These are phyloP conservation scores for Salix purpurea DNA, from an alignment of 345 rosid species.

Conservation along the genomic window DNA sequence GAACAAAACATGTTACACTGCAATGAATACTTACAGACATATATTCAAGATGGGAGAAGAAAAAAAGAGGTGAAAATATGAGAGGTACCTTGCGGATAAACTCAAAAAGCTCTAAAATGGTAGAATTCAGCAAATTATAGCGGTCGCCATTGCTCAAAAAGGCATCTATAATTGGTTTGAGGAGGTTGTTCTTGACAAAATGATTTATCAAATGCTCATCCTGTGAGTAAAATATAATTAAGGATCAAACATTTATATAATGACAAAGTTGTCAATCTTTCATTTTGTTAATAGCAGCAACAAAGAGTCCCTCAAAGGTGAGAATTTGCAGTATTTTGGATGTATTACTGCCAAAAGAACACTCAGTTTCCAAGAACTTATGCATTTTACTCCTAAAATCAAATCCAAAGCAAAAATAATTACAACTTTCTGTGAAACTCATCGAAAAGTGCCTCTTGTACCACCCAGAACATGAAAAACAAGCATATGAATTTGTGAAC, in stretches of 20 bases:
- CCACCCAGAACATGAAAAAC: too few species aligned
- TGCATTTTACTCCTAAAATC: too few species aligned
- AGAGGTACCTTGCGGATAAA: slow-evolving; percentile 74
- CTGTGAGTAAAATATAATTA: slow-evolving; percentile 35
- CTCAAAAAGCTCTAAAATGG: slow-evolving; percentile 88
- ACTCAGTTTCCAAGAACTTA: not conserved
- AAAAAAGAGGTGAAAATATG: not conserved
- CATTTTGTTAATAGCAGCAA: not conserved
- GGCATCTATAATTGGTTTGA: slow-evolving; percentile 79
- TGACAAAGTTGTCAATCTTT: not conserved
- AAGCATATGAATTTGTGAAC: too few species aligned
- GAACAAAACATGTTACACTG: slow-evolving; percentile 24
- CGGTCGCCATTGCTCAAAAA: slow-evolving; percentile 86
- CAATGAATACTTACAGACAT: slow-evolving; percentile 9
- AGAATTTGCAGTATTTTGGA: not conserved
- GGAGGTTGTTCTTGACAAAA: slow-evolving; percentile 76
- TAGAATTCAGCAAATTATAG: slow-evolving; percentile 87
- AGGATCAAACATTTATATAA: slow-evolving; percentile 1
- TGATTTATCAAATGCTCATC: slow-evolving; percentile 82
- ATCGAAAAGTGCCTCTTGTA: too few species aligned
- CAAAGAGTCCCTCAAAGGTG: not conserved
- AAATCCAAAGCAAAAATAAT: too few species aligned
- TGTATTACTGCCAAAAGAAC: not conserved
- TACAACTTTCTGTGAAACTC: too few species aligned
- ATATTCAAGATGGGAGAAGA: slow-evolving; percentile 10